Percentiles rank a stretch among this genome's conserved stretches.
These are phyloP conservation scores for Dactylellina cionopaga DNA, from an alignment of 2,329 filamentous ascomycete species.

Conservation along the genomic window DNA sequence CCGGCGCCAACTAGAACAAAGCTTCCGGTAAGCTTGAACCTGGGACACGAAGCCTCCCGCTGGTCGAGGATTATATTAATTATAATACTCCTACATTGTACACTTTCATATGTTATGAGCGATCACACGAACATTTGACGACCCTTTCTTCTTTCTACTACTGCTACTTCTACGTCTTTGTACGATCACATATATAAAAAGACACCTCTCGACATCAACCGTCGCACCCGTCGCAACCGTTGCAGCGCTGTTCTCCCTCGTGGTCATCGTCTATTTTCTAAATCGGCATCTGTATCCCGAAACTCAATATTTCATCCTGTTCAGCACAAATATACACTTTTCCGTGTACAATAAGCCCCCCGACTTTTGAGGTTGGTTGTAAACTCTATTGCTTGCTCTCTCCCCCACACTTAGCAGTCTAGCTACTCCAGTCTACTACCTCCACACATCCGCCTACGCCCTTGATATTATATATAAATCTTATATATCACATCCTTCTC, in stretches of 20 bases:
- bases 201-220: too few relatives aligned
- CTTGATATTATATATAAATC: too few relatives aligned
- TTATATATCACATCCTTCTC: neutral
- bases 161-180: constrained; percentile 13
- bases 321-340: constrained; percentile 1
- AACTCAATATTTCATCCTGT: constrained; percentile 12
- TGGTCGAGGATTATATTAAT: constrained; percentile 47
- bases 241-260: neutral
- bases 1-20: constrained; percentile 18
- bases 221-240: neutral
- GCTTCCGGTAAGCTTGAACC: constrained; percentile 53
- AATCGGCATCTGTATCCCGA: constrained; percentile 21
- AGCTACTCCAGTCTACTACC: constrained; percentile 2
- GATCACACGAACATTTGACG: constrained; percentile 21
- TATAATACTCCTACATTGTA: too few relatives aligned
- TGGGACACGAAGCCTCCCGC: constrained; percentile 21
- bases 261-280: neutral
- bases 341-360: constrained; percentile 11
- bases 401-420: constrained; percentile 3
- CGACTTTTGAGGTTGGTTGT: constrained; percentile 15
- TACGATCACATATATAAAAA: constrained; percentile 12
- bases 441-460: constrained; percentile 4
- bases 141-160: neutral
- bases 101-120: constrained; percentile 16
- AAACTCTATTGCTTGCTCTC: neutral